phyloP scores from a whole-genome alignment of 2,329 filamentous ascomycete species.

The Parastagonospora nodorum region DNA sequence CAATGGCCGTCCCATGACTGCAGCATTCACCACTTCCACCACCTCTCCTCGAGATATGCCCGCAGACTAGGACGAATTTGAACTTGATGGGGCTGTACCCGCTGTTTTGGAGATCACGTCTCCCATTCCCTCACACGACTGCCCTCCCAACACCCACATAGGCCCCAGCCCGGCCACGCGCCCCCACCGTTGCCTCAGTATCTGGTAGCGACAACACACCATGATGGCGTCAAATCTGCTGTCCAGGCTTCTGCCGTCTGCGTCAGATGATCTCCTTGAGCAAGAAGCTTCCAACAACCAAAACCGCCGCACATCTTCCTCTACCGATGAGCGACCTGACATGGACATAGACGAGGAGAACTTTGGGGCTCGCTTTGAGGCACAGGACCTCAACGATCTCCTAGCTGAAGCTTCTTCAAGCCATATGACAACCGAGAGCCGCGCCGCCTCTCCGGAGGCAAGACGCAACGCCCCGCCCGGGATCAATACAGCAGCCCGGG shows the following conservation, averaged over 20 bases:
- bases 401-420: constrained; percentile 58
- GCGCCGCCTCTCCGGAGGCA: constrained; percentile 42
- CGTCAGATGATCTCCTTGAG: constrained; percentile 54
- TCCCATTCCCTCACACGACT: constrained; percentile 21
- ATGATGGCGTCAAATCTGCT: constrained; percentile 61
- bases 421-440: constrained; percentile 52
- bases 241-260: constrained; percentile 58
- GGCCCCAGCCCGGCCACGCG: constrained; percentile 28
- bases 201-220: constrained; percentile 12
- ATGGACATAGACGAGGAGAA: constrained; percentile 58
- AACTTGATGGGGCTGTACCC: constrained; percentile 29
- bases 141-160: constrained; percentile 7
- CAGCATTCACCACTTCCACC: constrained; percentile 16
- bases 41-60: constrained; percentile 25
- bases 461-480: constrained; percentile 33
- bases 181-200: constrained; percentile 35
- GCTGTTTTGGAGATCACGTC: constrained; percentile 19
- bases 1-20: constrained; percentile 26
- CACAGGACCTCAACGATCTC: constrained; percentile 62
- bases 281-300: constrained; percentile 39
- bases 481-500: constrained; percentile 36
- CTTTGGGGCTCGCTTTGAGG: constrained; percentile 56
- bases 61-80: constrained; percentile 16
- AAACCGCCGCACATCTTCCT: constrained; percentile 27
- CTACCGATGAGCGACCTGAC: constrained; percentile 51